Base-by-base conservation (phyloP, 2,329 filamentous ascomycete species). In the Diaporthe citriasiana region DNA sequence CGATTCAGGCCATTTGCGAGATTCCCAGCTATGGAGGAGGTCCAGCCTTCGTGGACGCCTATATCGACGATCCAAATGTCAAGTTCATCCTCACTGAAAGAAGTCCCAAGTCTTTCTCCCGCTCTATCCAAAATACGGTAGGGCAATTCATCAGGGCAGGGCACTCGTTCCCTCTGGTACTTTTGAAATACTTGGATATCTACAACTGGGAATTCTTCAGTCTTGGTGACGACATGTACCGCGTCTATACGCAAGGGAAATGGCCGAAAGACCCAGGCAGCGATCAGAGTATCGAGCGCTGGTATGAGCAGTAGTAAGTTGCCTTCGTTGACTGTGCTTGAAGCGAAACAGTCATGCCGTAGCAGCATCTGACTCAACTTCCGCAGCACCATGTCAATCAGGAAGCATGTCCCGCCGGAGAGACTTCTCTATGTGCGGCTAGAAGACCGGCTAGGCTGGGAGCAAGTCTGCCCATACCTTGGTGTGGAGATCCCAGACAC, bases 241-340 rank as follows among this genome's bases (percentile, higher is more conserved):
- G 2, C 3, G 27, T 33, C 27, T 65, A 65, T 17, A 8, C 59
- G 10, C 27, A 50, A 35, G 59, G 42, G 12, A 65, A 22, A 19
- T 17, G 47, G 59, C 59, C 59, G 15, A 2, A 10, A 1, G 59
- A 65, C 5, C 42, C 59, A 22, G 22, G 33, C 12, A 35, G 42
- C 12, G 59, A 19, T 30, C 10, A 50, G 19, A 65, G 8, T 4
- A 65, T 50, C 15, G 42, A 47, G 59, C 27, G 19, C 25, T 65
- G 59, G 59, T 65, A 65, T 50, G 27, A 65, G 42, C 42, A 65
- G 22, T 65, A 65, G 59, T 65, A 50, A 65, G 59, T 50, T 27
- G 5, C 42, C 4, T 8, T 4, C 15, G 4, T 22, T 17, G 2
- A n/a, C 13, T 22, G 25, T 63, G 38, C 25, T 13, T 45, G 40